These are phyloP conservation scores for Hypoxylon rubiginosum DNA, from an alignment of 2,329 filamentous ascomycete species.

Conservation along the genomic window DNA sequence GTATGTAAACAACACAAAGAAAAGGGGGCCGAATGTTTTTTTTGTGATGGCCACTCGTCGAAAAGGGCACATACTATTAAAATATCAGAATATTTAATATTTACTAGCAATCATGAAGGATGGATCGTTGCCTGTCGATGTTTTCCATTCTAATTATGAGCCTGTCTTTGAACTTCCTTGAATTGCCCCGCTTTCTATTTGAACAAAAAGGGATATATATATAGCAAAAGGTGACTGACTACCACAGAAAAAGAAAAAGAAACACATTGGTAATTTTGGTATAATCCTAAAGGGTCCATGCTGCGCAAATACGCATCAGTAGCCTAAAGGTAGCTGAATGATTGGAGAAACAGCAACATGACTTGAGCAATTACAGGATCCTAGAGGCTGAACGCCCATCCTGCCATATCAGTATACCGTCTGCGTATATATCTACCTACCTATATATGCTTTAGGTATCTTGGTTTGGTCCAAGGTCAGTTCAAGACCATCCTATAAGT, in stretches of 20 bases:
- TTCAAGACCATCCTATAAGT: neutral
- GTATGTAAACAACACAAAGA: neutral
- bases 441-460: conserved; percentile 12
- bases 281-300: conserved; percentile 10
- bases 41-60: neutral
- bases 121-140: neutral
- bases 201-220: conserved; percentile 14
- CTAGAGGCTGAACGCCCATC: neutral
- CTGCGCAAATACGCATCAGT: conserved; percentile 9
- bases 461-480: neutral
- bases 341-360: neutral
- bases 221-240: conserved; percentile 5
- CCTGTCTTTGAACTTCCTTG: neutral
- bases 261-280: no score
- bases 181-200: neutral
- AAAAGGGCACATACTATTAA: neutral
- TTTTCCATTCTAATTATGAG: neutral
- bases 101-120: no score
- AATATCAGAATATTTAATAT: neutral
- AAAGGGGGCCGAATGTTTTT: neutral
- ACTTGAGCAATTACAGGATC: conserved; percentile 21
- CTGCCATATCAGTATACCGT: no score
- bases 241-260: no score
- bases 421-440: no score
- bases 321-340: neutral